Evolutionary conservation across 2,329 filamentous ascomycete genomes (phyloP).

Genomic region (Juglanconis oblonga): DNA sequence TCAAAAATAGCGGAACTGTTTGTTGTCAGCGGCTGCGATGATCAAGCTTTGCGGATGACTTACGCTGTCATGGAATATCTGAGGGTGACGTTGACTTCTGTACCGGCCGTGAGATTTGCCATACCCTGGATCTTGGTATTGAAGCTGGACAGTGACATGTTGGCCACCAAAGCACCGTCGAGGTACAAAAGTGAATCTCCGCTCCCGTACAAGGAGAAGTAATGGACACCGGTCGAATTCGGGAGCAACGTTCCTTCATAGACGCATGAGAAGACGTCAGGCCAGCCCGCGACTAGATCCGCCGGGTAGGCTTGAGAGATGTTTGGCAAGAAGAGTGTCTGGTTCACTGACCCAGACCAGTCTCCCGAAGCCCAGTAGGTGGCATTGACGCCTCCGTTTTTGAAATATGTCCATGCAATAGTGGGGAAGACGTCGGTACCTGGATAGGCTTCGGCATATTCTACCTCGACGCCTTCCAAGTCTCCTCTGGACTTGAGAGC

Average conservation of each 20-base stretch:
- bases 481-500: conserved; percentile 5
- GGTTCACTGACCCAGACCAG: conserved; percentile 12
- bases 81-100: conserved; percentile 13
- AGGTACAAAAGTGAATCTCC: conserved; percentile 18
- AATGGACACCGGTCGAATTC: conserved; percentile 14
- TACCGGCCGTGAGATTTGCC: conserved; percentile 10
- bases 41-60: too few relatives aligned
- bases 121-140: conserved; percentile 19
- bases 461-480: conserved; percentile 15
- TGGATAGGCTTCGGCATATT: conserved; percentile 19
- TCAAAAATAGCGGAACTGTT: not conserved
- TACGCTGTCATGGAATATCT: conserved; percentile 5
- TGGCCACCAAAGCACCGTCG: conserved; percentile 13
- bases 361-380: conserved; percentile 16
- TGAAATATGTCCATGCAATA: conserved; percentile 14
- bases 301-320: conserved; percentile 18
- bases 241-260: conserved; percentile 17
- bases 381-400: conserved; percentile 16
- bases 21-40: too few relatives aligned
- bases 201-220: conserved; percentile 18
- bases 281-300: conserved; percentile 17
- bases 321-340: conserved; percentile 17
- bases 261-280: conserved; percentile 18
- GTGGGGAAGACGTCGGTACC: conserved; percentile 16
- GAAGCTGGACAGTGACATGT: conserved; percentile 19